These are phyloP conservation scores for Prototheca wickerhamii DNA, from an alignment of 163 green algal genomes.

Conservation along the genomic window DNA sequence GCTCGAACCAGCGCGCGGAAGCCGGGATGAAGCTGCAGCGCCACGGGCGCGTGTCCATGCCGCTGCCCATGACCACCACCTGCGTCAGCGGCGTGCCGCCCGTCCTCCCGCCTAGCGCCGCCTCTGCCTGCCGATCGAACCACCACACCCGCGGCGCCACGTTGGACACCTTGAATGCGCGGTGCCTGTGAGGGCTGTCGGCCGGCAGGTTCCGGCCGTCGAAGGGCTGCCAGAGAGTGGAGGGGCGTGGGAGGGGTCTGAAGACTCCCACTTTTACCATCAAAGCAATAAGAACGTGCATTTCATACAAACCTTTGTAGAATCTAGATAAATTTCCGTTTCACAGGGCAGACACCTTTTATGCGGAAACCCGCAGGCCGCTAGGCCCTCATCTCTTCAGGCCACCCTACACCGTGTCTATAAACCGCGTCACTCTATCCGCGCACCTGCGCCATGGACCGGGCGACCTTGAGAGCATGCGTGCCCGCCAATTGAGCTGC, in stretches of 20 bases:
- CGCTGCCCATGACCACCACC: constrained; percentile 43
- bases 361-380: too few relatives aligned
- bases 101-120: too few relatives aligned
- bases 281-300: too few relatives aligned
- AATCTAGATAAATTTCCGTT: too few relatives aligned
- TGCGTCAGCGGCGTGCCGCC: too few relatives aligned
- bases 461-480: neutral
- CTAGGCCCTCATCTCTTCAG: too few relatives aligned
- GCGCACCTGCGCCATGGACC: neutral
- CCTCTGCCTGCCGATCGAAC: constrained; percentile 28
- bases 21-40: constrained; percentile 23
- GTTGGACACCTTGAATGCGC: constrained; percentile 12
- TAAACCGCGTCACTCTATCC: too few relatives aligned
- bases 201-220: neutral
- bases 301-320: too few relatives aligned
- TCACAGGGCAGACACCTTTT: too few relatives aligned
- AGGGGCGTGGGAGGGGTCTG: neutral
- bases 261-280: too few relatives aligned
- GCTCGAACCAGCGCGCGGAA: constrained; percentile 31
- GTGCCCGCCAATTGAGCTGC: neutral
- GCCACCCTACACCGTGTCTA: too few relatives aligned
- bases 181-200: constrained; percentile 3
- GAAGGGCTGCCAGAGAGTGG: neutral
- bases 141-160: constrained; percentile 25
- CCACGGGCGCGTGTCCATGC: constrained; percentile 53